A percentile compares a stretch with the other conserved stretches of the same genome.
phyloP scores from a whole-genome alignment of 768 basidiomycete species.

The Boletus tylopilopsis region DNA sequence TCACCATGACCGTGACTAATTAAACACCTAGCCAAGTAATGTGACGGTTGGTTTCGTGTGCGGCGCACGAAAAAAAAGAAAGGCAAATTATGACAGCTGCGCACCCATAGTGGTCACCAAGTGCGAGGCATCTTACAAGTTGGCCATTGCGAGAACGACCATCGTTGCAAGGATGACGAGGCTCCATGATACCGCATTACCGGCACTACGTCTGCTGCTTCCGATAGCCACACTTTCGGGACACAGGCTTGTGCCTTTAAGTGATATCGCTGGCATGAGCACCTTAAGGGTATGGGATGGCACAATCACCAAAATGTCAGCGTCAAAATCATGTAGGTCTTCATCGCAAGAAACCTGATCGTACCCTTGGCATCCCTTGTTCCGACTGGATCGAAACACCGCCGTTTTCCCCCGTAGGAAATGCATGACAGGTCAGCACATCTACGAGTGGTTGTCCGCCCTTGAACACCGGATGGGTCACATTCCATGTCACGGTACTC shows the following conservation, averaged over 20 bases:
- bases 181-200: conserved; percentile 8
- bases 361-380: conserved; percentile 46
- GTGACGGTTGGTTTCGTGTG: not conserved
- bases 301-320: not conserved
- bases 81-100: too few relatives aligned
- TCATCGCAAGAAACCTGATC: too few relatives aligned
- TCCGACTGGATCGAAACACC: conserved; percentile 37
- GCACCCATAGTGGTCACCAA: too few relatives aligned
- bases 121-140: too few relatives aligned
- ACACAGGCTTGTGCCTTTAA: conserved; percentile 22
- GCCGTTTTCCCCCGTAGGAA: conserved; percentile 38
- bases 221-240: conserved; percentile 10
- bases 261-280: conserved; percentile 31
- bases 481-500: conserved; percentile 37
- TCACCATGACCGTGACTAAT: too few relatives aligned
- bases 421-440: conserved; percentile 44
- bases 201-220: not conserved
- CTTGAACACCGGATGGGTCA: conserved; percentile 39
- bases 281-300: conserved; percentile 21
- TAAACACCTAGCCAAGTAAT: conserved; percentile 1
- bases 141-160: not conserved
- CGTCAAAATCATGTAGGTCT: not conserved
- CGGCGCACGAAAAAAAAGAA: conserved; percentile 2
- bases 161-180: not conserved
- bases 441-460: conserved; percentile 46